Base-by-base conservation (phyloP, 129 eudicot species). In the Cynara cardunculus region DNA sequence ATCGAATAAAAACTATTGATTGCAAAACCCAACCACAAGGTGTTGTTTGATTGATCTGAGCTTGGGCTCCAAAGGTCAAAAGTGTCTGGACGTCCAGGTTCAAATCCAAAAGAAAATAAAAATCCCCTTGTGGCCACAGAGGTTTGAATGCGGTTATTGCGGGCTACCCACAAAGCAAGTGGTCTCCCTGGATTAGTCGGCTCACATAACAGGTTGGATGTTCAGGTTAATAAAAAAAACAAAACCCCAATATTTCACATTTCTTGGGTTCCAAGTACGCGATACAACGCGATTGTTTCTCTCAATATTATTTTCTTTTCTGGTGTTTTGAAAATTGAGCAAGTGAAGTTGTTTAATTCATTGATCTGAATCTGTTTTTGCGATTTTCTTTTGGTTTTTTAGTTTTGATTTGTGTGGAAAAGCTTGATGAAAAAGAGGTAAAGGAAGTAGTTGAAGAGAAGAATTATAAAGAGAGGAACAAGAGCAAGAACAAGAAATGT, bases 401-500 rank as follows among this genome's bases (percentile, higher is more conserved):
- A 22, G 72, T 71, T 71, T 26, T 59, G 83, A 71, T 49, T 31
- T 37, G 59, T 25, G 46, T 68, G 25, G 73, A 39, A 5, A 3
- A 28, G 25, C 12, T 3, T 0, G 79, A 83, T 32, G 86, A 83
- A 35, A 71, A 31, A 22, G 83, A 79, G 75, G 82, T 69, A 18
- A 79, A 79, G 71, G 71, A 79, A 79, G 83, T 56, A 30, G 73
- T 71, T 24, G 90, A 74, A 77, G 89, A 82, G 80, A 69, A 70
- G 77, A 81, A 80, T 74, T 83, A 82, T 27, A 56, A 75, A 2
- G 69, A 85, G 26, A 39, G n/a, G 44, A 31, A 76, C 22, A 37
- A 46, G 62, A 87, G 78, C 44, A 90, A 88, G 83, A 89, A 85
- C 84, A 87, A 87, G 90, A 87, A 69, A 31, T 94, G 97, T 1